Percentiles rank a stretch among this genome's conserved stretches.
phyloP scores from a whole-genome alignment of 306 rosid genomes.

The Leucaena leucocephala region DNA sequence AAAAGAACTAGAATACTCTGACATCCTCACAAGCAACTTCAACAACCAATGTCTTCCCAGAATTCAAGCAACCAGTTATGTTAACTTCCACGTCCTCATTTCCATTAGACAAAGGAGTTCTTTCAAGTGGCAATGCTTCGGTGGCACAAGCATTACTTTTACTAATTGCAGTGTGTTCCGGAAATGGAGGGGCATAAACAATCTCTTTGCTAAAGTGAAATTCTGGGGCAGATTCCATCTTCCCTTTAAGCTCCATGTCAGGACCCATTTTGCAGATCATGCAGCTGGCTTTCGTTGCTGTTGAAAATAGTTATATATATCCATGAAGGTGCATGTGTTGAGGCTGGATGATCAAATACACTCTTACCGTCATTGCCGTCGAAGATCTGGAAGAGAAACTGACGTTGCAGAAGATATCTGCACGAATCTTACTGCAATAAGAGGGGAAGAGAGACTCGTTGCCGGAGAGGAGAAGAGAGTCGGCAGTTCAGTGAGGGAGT shows the following conservation, averaged over 20 bases:
- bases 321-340: too few species aligned
- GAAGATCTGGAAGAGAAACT: too few species aligned
- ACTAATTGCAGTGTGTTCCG: slow-evolving; percentile 41
- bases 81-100: slow-evolving; percentile 59
- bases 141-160: slow-evolving; percentile 35
- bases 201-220: slow-evolving; percentile 44
- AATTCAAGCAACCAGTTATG: slow-evolving; percentile 42
- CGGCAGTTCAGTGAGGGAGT: too few species aligned
- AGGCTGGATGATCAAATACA: too few species aligned
- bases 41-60: slow-evolving; percentile 37
- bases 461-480: too few species aligned
- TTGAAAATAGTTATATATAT: too few species aligned
- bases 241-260: slow-evolving; percentile 49
- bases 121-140: slow-evolving; percentile 36
- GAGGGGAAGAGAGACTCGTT: too few species aligned
- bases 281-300: slow-evolving; percentile 35
- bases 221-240: slow-evolving; percentile 43
- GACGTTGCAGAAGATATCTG: too few species aligned
- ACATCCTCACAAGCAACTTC: slow-evolving; percentile 50
- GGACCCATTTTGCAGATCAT: slow-evolving; percentile 56
- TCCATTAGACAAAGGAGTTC: slow-evolving; percentile 35
- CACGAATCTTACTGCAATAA: too few species aligned
- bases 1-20: slow-evolving; percentile 78
- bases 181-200: slow-evolving; percentile 24
- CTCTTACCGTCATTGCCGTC: too few species aligned